Base-by-base conservation (phyloP, 2,329 filamentous ascomycete species). In the Beauveria medogensis region DNA sequence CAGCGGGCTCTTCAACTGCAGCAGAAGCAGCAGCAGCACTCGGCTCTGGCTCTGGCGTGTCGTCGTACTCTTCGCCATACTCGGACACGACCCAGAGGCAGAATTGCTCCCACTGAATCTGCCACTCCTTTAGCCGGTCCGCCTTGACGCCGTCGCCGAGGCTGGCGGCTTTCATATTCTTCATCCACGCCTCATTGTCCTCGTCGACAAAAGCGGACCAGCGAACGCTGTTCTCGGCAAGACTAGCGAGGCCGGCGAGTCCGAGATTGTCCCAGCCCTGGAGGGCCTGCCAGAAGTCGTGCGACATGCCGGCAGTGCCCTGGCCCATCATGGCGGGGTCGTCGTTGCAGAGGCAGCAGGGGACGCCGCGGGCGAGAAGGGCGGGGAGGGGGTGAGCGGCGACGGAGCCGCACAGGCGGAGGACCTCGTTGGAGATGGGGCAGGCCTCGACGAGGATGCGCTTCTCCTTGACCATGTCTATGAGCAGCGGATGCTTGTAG, bases 191-290 rank as follows among this genome's bases (percentile, higher is more conserved):
- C 8, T 85, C 82, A 12, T 82, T 73, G 22, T 75, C 81, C 71
- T 91, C 85, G 67, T 97, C 92, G 70, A 96, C 91, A 67, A 92
- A 95, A 24, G 88, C 89, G 9, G 91, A 88, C 91, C 91, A 97
- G 46, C 90, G 82, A 50, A 97, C 86, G 65, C 91, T 95, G 70
- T 96, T 97, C 79, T 97, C 92, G 0, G 92, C 93, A 67, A 99
- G 80, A 61, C 87, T 89, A 0, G 89, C 93, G 57, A 97, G 75
- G 0, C 92, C 93, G 12, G 90, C 91, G 2, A 97, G 80, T 0
- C 92, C 94, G 16, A 97, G 82, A 69, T 95, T 96, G 62, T 96
- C 88, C 84, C 92, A 94, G 0, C 90, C 92, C 73, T 96, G 92
- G 22, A 97, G 77, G 1, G 90, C 89, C 73, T 96, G 91, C 91